These are phyloP conservation scores for Tetrahymena malaccensis DNA, from an alignment of 73 alveolate genomes.

Conservation along the genomic window DNA sequence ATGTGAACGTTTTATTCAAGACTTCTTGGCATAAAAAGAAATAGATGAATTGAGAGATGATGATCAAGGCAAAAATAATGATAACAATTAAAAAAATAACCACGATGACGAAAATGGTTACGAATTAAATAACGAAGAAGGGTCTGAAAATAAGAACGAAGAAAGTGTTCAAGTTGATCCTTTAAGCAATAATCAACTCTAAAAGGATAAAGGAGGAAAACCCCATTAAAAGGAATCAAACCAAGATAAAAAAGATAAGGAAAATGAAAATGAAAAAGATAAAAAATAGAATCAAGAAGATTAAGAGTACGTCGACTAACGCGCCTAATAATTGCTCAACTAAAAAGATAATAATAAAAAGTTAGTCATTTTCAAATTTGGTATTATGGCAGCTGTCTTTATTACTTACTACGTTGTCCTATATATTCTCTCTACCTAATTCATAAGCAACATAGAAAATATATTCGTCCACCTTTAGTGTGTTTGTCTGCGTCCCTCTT, in stretches of 20 bases:
- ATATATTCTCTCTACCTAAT: neutral
- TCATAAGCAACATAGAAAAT: neutral
- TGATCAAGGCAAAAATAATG: slow-evolving; percentile 5
- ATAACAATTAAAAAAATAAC: neutral
- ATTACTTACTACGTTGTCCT: slow-evolving; percentile 14
- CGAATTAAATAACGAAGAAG: neutral
- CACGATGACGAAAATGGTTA: neutral
- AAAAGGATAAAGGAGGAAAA: neutral
- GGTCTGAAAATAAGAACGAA: neutral
- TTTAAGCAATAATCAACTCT: neutral
- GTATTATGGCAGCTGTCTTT: slow-evolving; percentile 17
- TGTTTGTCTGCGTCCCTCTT: slow-evolving; percentile 20
- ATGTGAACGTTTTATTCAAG: slow-evolving; percentile 31
- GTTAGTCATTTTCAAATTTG: slow-evolving; percentile 17
- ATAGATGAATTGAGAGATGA: neutral
- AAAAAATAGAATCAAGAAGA: slow-evolving; percentile 39
- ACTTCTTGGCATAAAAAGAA: slow-evolving; percentile 22
- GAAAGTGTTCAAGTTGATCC: neutral
- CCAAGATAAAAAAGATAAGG: neutral
- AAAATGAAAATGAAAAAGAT: slow-evolving; percentile 4
- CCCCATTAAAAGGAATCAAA: neutral
- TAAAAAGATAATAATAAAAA: slow-evolving; percentile 37
- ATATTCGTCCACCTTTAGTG: slow-evolving; percentile 13
- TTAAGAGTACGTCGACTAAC: slow-evolving; percentile 8
- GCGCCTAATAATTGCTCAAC: neutral